phyloP scores from a whole-genome alignment of 495 filamentous ascomycete species.

The Letharia lupina region DNA sequence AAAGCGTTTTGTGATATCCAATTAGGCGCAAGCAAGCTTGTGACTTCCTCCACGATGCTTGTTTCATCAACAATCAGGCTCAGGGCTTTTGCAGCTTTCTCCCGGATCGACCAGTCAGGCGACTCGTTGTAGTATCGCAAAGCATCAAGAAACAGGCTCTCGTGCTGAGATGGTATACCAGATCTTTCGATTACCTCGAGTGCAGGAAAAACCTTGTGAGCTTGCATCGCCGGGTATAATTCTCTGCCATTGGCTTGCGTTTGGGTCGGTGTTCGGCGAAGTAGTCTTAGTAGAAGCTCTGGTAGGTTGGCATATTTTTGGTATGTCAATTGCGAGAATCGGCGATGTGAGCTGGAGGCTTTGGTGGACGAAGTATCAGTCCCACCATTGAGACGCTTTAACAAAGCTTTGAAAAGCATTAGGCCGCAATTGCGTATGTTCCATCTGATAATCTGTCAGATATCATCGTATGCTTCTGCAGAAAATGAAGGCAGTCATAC shows the following conservation, averaged over 20 bases:
- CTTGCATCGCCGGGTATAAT: constrained; percentile 7
- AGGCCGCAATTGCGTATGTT: constrained; percentile 87
- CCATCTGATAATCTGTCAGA: constrained; percentile 51
- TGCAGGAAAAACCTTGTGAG: constrained; percentile 56
- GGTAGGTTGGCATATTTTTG: constrained; percentile 65
- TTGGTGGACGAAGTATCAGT: constrained; percentile 20
- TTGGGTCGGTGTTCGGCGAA: constrained; percentile 30
- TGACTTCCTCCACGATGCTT: constrained; percentile 44
- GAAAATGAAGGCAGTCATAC: constrained; percentile 32
- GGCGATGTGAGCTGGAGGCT: constrained; percentile 19
- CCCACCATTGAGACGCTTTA: constrained; percentile 45
- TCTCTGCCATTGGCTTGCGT: not conserved
- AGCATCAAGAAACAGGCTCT: constrained; percentile 35
- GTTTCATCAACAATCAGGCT: constrained; percentile 51
- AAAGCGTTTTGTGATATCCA: constrained; percentile 47
- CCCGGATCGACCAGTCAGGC: constrained; percentile 76
- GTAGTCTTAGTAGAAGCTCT: constrained; percentile 55
- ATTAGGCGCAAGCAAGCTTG: constrained; percentile 36
- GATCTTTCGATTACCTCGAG: constrained; percentile 65
- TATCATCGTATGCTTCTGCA: not conserved
- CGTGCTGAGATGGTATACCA: constrained; percentile 32
- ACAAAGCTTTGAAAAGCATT: constrained; percentile 75
- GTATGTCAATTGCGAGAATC: constrained; percentile 32
- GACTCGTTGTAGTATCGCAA: constrained; percentile 57
- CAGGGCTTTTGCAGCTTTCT: constrained; percentile 78